These are phyloP conservation scores for Penicillium olsonii DNA, from an alignment of 2,329 filamentous ascomycete species.

Conservation along the genomic window DNA sequence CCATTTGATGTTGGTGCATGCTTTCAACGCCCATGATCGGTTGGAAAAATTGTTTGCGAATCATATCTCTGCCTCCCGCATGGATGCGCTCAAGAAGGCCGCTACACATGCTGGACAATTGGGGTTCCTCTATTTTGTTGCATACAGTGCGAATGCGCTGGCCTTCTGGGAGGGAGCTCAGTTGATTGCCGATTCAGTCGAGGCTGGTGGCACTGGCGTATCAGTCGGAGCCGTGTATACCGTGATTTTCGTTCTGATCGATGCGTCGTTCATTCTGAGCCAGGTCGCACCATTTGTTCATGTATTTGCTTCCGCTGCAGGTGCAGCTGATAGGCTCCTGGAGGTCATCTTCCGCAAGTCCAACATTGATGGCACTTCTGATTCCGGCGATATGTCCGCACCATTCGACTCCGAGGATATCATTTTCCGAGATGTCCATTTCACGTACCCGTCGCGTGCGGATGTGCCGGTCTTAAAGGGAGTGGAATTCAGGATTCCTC, in stretches of 20 bases:
- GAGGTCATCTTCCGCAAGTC: slow-evolving; percentile 58
- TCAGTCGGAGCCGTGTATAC: slow-evolving; percentile 40
- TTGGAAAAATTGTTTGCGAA: slow-evolving; percentile 61
- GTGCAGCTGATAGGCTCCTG: slow-evolving; percentile 59
- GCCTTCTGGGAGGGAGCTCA: slow-evolving; percentile 68
- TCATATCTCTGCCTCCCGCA: slow-evolving; percentile 52
- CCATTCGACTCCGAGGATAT: slow-evolving; percentile 25
- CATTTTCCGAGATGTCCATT: slow-evolving; percentile 36
- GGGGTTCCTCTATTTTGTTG: slow-evolving; percentile 66
- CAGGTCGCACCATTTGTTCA: slow-evolving; percentile 46
- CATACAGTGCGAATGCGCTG: slow-evolving; percentile 67
- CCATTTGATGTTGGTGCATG: slow-evolving; percentile 63
- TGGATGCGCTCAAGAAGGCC: slow-evolving; percentile 60
- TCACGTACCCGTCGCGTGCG: slow-evolving; percentile 41
- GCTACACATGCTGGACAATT: slow-evolving; percentile 58
- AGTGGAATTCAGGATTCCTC: slow-evolving; percentile 34
- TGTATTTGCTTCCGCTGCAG: slow-evolving; percentile 51
- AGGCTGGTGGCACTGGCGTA: slow-evolving; percentile 11
- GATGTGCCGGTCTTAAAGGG: slow-evolving; percentile 37
- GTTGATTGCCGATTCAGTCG: slow-evolving; percentile 46
- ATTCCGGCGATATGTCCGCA: slow-evolving; percentile 26
- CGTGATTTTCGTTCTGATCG: slow-evolving; percentile 41
- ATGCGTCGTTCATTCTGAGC: slow-evolving; percentile 37
- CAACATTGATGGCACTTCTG: slow-evolving; percentile 46
- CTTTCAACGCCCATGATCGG: slow-evolving; percentile 60